Conservation (phyloP, 1,284 basidiomycete genomes). For the Inonotus obliquus region DNA sequence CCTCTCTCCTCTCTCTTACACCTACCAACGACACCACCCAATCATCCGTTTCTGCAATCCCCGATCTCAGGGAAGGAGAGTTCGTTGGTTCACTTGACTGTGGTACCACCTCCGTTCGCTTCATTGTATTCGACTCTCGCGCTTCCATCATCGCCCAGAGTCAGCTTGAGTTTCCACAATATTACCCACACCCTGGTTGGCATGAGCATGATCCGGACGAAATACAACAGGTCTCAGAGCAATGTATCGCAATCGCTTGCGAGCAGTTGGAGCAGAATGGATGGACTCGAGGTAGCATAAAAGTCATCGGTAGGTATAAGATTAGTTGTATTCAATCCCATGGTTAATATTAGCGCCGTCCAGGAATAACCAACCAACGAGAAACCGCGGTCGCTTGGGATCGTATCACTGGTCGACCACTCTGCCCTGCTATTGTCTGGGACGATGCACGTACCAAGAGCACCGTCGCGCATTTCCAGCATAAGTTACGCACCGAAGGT, state of each 20-base stretch:
- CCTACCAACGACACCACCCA: not conserved
- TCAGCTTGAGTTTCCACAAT: constrained; percentile 89
- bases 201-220: constrained; percentile 92
- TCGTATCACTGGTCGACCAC: constrained; percentile 79
- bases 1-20: not conserved
- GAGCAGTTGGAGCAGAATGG: constrained; percentile 72
- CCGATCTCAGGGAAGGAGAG: constrained; percentile 51
- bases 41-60: not conserved
- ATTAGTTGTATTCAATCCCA: constrained; percentile 10
- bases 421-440: constrained; percentile 95
- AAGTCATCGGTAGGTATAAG: constrained; percentile 75
- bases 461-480: constrained; percentile 75
- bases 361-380: constrained; percentile 96
- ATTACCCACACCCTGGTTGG: constrained; percentile 93
- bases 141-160: constrained; percentile 86
- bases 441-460: constrained; percentile 89
- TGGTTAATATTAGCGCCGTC: not conserved
- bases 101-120: constrained; percentile 91
- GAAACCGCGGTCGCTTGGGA: constrained; percentile 97
- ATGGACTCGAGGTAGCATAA: constrained; percentile 76
- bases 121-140: constrained; percentile 89
- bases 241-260: constrained; percentile 75
- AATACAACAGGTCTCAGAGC: constrained; percentile 74
- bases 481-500: constrained; percentile 69
- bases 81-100: constrained; percentile 90